Base-by-base conservation (phyloP, 1,284 basidiomycete genomes). In the Sphaerobolus stellatus region DNA sequence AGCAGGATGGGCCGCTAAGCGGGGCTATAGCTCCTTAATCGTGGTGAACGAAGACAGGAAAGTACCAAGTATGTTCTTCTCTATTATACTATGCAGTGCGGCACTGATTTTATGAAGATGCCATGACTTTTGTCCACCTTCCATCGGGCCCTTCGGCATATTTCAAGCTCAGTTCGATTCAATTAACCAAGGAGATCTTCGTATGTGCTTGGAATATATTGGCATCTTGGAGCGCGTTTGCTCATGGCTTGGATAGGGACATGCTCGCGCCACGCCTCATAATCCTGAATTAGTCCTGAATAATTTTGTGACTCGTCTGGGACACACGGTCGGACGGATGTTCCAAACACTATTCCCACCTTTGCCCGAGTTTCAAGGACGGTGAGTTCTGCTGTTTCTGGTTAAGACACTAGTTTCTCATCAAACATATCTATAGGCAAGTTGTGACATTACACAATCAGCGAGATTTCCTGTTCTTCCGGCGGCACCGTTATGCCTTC, bases 401-500 rank as follows among this genome's bases (percentile, higher is more conserved):
- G 22, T 11, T 11, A 24, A 24, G 22, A 24, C 18, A 20, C 16
- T 36, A 11, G 11, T 36, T 36, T 36, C 33, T 18, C 33, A 36
- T 36, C 18, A 11, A 18, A 36, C 33, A 36, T 18, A n/a, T 20
- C 20, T 18, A 2, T 36, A 54, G 97, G 40, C 97, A 99, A 72
- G 95, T 98, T 14, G 94, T 98, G 3, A 98, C 96, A 1, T 78
- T 98, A 27, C 97, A 99, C 71, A 98, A 98, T 66, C 95, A 98
- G 70, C 84, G 97, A 53, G 97, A 99, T 74, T 99, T 98, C 71
- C 75, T 99, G 56, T 99, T 99, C 76, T 98, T 99, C 79, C 78
- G 97, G 56, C 78, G 97, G 60, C 95, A 98, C 75, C 80, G 92
- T 88, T 98, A 98, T 69, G 92, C 93, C 40, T 98, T 98, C 71